These are phyloP conservation scores for Phytophthora pseudosyringae DNA, from an alignment of 352 stramenopile species.

Conservation along the genomic window DNA sequence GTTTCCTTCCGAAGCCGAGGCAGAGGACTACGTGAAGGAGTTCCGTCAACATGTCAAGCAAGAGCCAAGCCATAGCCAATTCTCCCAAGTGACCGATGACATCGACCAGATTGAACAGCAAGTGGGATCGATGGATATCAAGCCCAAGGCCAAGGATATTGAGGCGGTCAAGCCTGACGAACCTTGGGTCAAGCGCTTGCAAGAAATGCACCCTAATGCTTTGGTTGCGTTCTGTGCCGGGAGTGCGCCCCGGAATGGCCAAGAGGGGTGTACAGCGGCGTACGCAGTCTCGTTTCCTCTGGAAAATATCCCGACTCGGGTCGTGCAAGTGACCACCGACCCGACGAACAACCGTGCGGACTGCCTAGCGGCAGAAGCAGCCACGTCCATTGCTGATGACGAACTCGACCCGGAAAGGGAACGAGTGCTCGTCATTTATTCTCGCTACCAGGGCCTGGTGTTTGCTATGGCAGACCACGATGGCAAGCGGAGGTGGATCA, in stretches of 20 bases:
- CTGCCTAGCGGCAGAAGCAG: conserved; percentile 2
- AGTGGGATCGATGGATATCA: not conserved
- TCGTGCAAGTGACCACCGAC: not conserved
- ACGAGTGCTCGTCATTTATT: conserved; percentile 8
- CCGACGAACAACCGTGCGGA: conserved; percentile 10
- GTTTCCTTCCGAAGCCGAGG: too few species aligned
- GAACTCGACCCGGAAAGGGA: not conserved
- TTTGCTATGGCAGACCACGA: conserved; percentile 1
- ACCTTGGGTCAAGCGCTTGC: not conserved
- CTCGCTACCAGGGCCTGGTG: conserved; percentile 9
- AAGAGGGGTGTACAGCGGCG: not conserved
- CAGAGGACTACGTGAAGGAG: too few species aligned
- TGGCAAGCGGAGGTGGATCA: conserved; percentile 3
- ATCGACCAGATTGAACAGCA: too few species aligned
- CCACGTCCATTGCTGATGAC: not conserved
- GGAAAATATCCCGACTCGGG: not conserved
- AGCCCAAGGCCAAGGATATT: not conserved
- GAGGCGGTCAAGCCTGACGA: not conserved
- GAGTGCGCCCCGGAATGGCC: conserved; percentile 2
- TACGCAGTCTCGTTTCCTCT: conserved; percentile 15
- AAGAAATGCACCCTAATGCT: not conserved
- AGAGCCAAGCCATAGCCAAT: too few species aligned
- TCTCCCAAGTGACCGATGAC: too few species aligned
- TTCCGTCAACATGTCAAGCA: too few species aligned
- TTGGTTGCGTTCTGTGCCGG: conserved; percentile 8